phyloP scores from a whole-genome alignment of 2,329 filamentous ascomycete species.

The Albifimbria verrucaria region DNA sequence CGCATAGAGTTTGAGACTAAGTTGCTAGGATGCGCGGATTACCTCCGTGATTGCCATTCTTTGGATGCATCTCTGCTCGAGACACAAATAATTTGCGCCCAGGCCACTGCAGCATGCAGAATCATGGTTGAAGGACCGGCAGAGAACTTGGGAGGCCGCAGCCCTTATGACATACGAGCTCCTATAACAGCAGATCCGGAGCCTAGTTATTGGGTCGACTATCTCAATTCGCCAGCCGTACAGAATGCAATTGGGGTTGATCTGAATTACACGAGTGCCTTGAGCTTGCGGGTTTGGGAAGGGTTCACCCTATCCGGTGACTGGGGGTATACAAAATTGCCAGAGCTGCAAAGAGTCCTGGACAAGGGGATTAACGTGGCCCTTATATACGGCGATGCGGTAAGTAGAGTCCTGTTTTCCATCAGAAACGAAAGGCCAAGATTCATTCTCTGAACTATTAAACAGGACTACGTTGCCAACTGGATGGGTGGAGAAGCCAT shows the following conservation, averaged over 20 bases:
- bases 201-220: background rate
- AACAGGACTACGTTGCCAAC: constrained; percentile 10
- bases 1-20: constrained; percentile 1
- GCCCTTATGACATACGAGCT: constrained; percentile 9
- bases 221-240: constrained; percentile 6
- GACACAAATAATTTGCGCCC: background rate
- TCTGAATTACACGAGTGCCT: constrained; percentile 8
- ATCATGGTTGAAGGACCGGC: constrained; percentile 8
- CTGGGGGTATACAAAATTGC: constrained; percentile 4
- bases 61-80: background rate
- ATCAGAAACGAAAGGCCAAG: background rate
- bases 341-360: constrained; percentile 6
- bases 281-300: constrained; percentile 5
- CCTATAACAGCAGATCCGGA: background rate
- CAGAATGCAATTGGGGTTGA: constrained; percentile 8
- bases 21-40: constrained; percentile 6
- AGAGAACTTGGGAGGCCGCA: constrained; percentile 6
- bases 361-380: constrained; percentile 8
- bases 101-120: background rate
- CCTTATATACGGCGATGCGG: constrained; percentile 8
- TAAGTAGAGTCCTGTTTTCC: background rate
- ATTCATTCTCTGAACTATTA: background rate
- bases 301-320: constrained; percentile 7
- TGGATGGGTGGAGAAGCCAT: constrained; percentile 10
- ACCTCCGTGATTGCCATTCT: constrained; percentile 4